Evolutionary conservation across 2,329 filamentous ascomycete genomes (phyloP).

Genomic region (Teratosphaeria zuluensis): DNA sequence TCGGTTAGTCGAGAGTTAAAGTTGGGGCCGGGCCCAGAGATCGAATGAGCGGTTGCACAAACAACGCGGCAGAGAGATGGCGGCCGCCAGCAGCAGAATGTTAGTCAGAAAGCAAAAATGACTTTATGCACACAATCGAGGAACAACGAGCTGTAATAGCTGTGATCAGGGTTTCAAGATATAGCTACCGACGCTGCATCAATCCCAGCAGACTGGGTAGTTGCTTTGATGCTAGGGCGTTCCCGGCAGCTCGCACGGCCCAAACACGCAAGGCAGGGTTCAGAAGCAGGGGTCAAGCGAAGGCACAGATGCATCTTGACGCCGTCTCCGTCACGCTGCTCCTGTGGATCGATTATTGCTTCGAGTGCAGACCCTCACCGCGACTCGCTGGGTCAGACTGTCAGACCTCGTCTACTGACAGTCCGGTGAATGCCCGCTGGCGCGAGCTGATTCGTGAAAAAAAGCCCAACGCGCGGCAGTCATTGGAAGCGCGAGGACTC

Average conservation of each 20-base stretch:
- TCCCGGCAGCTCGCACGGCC: background rate
- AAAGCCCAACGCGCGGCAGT: background rate
- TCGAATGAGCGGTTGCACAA: background rate
- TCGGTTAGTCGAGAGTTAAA: background rate
- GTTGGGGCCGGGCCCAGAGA: background rate
- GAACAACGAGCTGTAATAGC: background rate
- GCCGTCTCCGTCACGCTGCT: background rate
- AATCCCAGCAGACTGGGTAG: background rate
- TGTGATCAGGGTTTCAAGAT: background rate
- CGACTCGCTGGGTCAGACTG: background rate
- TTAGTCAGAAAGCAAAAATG: background rate
- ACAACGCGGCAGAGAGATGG: background rate
- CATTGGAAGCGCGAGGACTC: background rate
- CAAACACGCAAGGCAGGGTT: background rate
- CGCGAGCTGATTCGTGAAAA: background rate
- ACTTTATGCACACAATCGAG: background rate
- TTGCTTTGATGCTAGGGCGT: background rate
- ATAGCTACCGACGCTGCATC: background rate
- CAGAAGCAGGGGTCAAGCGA: slow-evolving; percentile 1
- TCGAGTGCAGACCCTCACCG: background rate
- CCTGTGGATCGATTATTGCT: background rate
- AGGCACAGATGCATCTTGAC: background rate
- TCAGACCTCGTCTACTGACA: background rate
- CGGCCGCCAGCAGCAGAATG: background rate
- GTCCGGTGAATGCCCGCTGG: background rate